Percentiles rank a stretch among this genome's conserved stretches.
phyloP scores from a whole-genome alignment of 768 basidiomycete genomes.

The Lentinula sp. region DNA sequence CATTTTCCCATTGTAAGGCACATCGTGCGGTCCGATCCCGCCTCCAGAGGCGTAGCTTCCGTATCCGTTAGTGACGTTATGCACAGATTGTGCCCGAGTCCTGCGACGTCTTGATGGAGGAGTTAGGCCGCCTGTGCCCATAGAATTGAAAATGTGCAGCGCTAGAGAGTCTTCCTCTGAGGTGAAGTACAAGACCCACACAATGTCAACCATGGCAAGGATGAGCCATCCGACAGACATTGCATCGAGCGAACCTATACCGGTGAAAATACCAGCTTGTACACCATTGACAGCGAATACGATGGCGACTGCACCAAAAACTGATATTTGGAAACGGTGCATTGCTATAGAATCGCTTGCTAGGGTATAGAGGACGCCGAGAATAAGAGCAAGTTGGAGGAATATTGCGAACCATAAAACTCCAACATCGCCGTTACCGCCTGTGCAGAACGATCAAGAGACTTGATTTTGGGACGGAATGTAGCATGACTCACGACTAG shows the following conservation, averaged over 20 bases:
- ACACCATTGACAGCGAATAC: constrained; percentile 81
- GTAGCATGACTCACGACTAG: constrained; percentile 31
- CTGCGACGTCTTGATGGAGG: constrained; percentile 77
- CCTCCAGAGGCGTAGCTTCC: constrained; percentile 61
- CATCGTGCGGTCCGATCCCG: constrained; percentile 61
- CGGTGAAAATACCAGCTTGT: constrained; percentile 60
- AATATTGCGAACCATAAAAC: constrained; percentile 82
- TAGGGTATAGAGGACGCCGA: constrained; percentile 69
- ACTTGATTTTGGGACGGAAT: not conserved
- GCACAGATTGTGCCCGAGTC: constrained; percentile 56
- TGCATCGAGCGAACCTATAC: constrained; percentile 54
- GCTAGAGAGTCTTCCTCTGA: constrained; percentile 90
- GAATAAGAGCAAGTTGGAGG: constrained; percentile 66
- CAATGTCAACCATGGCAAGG: constrained; percentile 82
- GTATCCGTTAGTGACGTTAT: constrained; percentile 62
- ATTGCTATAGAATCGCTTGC: constrained; percentile 89
- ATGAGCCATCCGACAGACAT: constrained; percentile 95
- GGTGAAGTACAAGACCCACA: constrained; percentile 97
- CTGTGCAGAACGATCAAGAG: constrained; percentile 15
- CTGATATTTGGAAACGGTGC: constrained; percentile 86
- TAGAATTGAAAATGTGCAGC: constrained; percentile 81
- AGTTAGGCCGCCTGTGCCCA: constrained; percentile 81
- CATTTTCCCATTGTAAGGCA: constrained; percentile 62
- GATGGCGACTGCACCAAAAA: constrained; percentile 81
- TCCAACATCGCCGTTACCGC: constrained; percentile 44